phyloP scores from a whole-genome alignment of 2,329 filamentous ascomycete species.

The Triangularia verruculosa region DNA sequence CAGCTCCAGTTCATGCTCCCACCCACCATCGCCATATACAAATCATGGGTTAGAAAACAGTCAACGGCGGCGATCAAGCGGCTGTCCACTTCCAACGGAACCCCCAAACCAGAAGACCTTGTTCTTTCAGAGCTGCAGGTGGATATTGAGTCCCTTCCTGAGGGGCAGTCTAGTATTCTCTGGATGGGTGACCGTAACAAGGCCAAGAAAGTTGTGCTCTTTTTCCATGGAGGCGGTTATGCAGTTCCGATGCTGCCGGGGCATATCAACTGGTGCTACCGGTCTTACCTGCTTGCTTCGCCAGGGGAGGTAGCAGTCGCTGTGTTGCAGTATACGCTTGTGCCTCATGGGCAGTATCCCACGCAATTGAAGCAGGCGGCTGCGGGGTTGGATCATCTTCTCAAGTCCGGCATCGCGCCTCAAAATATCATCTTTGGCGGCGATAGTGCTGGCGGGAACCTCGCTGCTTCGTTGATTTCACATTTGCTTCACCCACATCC shows the following conservation, averaged over 20 bases:
- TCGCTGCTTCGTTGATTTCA: conserved; percentile 33
- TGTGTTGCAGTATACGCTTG: conserved; percentile 36
- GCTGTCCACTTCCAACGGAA: background rate
- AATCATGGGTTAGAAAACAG: conserved; percentile 18
- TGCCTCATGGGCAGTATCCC: conserved; percentile 32
- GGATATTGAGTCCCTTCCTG: conserved; percentile 25
- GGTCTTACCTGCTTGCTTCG: conserved; percentile 23
- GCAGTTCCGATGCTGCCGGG: conserved; percentile 22
- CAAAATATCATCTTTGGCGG: conserved; percentile 36
- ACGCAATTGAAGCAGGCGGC: conserved; percentile 34
- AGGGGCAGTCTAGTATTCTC: conserved; percentile 26
- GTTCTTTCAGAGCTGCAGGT: conserved; percentile 15
- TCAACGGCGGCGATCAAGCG: background rate
- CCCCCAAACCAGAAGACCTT: background rate
- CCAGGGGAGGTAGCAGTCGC: conserved; percentile 32
- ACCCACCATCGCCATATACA: conserved; percentile 16
- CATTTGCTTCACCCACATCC: conserved; percentile 35
- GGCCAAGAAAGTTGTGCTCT: conserved; percentile 31
- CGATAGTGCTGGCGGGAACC: conserved; percentile 38
- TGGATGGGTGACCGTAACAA: conserved; percentile 32
- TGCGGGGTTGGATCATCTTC: conserved; percentile 32
- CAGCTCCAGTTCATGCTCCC: conserved; percentile 23
- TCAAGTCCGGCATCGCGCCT: conserved; percentile 30
- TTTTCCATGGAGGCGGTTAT: conserved; percentile 34
- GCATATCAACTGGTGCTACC: conserved; percentile 31